These are phyloP conservation scores for Trametes sanguinea DNA, from an alignment of 768 basidiomycete species.

Conservation along the genomic window DNA sequence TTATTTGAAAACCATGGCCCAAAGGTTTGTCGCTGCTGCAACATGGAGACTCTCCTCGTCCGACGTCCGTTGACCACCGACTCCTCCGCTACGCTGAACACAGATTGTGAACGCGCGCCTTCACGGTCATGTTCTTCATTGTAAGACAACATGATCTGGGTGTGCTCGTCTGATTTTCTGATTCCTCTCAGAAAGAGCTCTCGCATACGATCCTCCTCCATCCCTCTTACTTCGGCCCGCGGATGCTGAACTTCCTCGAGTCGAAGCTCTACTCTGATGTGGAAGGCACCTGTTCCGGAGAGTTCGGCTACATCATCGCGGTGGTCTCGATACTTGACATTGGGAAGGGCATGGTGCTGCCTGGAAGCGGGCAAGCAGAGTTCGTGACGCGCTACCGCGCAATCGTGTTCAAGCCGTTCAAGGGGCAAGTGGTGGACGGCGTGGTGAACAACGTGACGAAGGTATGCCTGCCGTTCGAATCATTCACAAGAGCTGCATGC, in stretches of 20 bases:
- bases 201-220: slow-evolving; percentile 97
- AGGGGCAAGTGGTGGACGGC: slow-evolving; percentile 97
- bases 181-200: slow-evolving; percentile 78
- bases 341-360: slow-evolving; percentile 89
- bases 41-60: too few species aligned
- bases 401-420: slow-evolving; percentile 99
- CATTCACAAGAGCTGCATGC: neutral
- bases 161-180: neutral
- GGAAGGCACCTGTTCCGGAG: slow-evolving; percentile 95
- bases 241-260: slow-evolving; percentile 91
- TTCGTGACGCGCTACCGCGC: slow-evolving; percentile 94
- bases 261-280: slow-evolving; percentile 94
- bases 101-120: neutral
- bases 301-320: slow-evolving; percentile 93
- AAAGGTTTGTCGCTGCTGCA: too few species aligned
- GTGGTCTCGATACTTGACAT: slow-evolving; percentile 90
- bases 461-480: slow-evolving; percentile 46
- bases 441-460: slow-evolving; percentile 95
- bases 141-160: slow-evolving; percentile 14
- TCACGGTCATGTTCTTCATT: slow-evolving; percentile 31
- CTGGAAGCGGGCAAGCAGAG: slow-evolving; percentile 93
- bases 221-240: slow-evolving; percentile 97
- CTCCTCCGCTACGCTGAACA: neutral
- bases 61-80: too few species aligned
- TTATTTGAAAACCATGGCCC: too few species aligned